Percentiles rank a stretch among this genome's conserved stretches.
These are phyloP conservation scores for Neurospora sp. DNA, from an alignment of 495 filamentous ascomycete species.

Conservation along the genomic window DNA sequence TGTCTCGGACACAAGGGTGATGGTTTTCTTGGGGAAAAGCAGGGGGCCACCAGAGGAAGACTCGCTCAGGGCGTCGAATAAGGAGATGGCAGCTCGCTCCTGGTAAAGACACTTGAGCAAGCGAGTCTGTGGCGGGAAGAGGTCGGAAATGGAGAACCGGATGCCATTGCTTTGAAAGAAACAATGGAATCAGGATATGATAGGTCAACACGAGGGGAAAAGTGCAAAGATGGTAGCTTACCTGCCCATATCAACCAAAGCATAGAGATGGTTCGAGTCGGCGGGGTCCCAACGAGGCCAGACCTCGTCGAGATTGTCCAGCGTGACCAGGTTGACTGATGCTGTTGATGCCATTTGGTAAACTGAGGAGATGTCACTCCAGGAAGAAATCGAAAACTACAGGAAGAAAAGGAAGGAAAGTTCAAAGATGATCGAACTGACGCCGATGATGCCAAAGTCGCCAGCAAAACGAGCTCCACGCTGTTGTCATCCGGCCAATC, in stretches of 20 bases:
- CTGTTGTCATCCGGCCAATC: not conserved
- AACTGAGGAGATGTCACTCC: not conserved
- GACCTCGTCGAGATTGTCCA: constrained; percentile 41
- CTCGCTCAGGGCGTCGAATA: constrained; percentile 74
- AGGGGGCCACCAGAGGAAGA: constrained; percentile 25
- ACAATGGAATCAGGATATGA: not conserved
- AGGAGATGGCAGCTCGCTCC: constrained; percentile 68
- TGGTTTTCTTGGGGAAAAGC: constrained; percentile 54
- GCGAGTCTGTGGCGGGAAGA: constrained; percentile 58
- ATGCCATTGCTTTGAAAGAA: constrained; percentile 71
- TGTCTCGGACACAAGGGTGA: constrained; percentile 50
- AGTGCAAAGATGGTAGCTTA: constrained; percentile 21
- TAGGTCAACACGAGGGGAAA: not conserved
- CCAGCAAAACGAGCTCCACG: not conserved
- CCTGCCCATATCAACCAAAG: constrained; percentile 70
- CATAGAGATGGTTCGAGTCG: constrained; percentile 38
- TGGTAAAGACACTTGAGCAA: constrained; percentile 68
- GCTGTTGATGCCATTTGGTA: constrained; percentile 14
- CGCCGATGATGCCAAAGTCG: not conserved
- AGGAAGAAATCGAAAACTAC: not conserved
- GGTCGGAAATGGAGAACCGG: constrained; percentile 80
- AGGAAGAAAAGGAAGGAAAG: not conserved
- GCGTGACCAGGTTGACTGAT: constrained; percentile 32
- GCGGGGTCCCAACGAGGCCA: constrained; percentile 36
- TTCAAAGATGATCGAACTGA: not conserved